Conservation (phyloP, 495 filamentous ascomycete genomes). For the Lentithecium fluviatile region DNA sequence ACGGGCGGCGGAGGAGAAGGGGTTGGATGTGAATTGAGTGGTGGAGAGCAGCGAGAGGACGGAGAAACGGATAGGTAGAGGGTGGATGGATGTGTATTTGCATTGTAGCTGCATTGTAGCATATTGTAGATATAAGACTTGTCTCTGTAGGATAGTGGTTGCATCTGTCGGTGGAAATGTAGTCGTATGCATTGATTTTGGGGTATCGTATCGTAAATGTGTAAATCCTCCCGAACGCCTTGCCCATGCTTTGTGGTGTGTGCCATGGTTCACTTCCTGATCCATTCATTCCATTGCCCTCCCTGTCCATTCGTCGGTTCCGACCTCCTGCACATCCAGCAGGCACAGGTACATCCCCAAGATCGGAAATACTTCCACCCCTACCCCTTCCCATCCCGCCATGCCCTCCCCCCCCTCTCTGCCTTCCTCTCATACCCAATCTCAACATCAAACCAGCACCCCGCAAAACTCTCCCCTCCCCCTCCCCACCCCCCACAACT, state of each 20-base stretch:
- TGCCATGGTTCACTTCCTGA: no score
- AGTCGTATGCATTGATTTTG: background rate
- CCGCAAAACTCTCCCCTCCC: constrained; percentile 42
- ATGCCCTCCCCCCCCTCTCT: no score
- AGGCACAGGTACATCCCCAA: no score
- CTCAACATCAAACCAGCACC: constrained; percentile 39
- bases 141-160: background rate
- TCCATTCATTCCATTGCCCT: no score
- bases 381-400: background rate
- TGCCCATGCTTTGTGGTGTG: no score
- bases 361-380: background rate
- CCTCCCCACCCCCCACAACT: constrained; percentile 46
- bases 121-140: constrained; percentile 5
- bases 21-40: background rate
- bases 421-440: no score
- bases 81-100: background rate
- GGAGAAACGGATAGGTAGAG: background rate
- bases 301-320: no score
- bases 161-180: background rate
- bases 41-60: background rate
- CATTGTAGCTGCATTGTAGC: constrained; percentile 2
- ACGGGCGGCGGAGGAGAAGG: background rate
- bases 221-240: no score
- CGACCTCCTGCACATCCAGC: no score
- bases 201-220: background rate